Conservation (phyloP, 1,284 basidiomycete genomes). For the Pseudozyma flocculosa region DNA sequence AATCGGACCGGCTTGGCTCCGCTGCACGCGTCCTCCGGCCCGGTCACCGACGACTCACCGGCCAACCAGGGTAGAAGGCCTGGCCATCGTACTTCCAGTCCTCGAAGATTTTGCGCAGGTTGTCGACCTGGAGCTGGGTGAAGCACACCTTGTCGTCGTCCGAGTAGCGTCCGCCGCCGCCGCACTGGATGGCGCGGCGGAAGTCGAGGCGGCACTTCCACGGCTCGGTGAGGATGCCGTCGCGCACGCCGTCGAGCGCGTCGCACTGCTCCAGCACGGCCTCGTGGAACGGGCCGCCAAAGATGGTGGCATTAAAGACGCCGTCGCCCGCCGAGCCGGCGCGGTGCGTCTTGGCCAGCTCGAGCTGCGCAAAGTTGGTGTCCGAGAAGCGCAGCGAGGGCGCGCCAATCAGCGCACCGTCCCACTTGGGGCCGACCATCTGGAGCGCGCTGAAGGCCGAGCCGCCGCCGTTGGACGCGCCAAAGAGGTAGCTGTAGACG, state of each 20-base stretch:
- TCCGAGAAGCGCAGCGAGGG: background rate
- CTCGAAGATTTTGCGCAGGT: conserved; percentile 23
- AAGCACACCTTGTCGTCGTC: conserved; percentile 10
- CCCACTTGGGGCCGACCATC: background rate
- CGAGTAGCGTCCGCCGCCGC: background rate
- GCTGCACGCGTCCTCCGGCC: too few species aligned
- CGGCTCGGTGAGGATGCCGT: conserved; percentile 26
- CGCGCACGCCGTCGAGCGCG: conserved; percentile 23
- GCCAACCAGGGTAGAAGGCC: background rate
- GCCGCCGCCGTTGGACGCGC: background rate
- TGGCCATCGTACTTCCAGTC: background rate
- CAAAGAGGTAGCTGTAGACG: background rate
- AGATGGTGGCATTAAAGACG: background rate
- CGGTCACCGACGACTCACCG: background rate
- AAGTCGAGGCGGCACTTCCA: conserved; percentile 17
- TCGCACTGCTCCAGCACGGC: conserved; percentile 31
- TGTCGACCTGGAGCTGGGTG: conserved; percentile 20
- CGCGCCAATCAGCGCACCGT: background rate
- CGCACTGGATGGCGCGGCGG: background rate
- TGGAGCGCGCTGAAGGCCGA: background rate
- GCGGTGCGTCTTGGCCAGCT: conserved; percentile 1
- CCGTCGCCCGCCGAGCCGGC: background rate
- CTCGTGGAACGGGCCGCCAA: conserved; percentile 8
- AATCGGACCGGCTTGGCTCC: too few species aligned
- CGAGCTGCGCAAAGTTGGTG: conserved; percentile 1